Evolutionary conservation across 345 rosid species (phyloP).

Genomic region (Brassica juncea): DNA sequence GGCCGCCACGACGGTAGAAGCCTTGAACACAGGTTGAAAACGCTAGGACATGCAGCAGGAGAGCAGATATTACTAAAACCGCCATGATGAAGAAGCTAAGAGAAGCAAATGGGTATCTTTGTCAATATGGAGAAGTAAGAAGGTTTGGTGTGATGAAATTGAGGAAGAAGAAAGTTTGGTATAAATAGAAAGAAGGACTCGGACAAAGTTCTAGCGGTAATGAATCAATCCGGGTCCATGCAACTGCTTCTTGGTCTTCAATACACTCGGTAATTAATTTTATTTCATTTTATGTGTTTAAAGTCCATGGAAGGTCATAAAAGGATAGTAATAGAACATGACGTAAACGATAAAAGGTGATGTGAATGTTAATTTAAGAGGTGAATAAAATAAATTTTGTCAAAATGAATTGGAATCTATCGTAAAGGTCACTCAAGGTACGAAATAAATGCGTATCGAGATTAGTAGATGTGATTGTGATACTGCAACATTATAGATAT

Average conservation of each 20-base stretch:
- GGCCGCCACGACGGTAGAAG: slow-evolving; percentile 27
- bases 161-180: slow-evolving; percentile 24
- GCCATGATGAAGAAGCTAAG: slow-evolving; percentile 21
- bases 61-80: slow-evolving; percentile 15
- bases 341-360: not conserved
- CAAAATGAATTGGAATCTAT: slow-evolving; percentile 30
- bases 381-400: slow-evolving; percentile 4
- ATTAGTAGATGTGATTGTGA: not conserved
- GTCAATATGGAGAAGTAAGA: slow-evolving; percentile 5
- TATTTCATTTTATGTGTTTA: not conserved
- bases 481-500: not conserved
- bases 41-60: slow-evolving; percentile 24
- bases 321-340: no score
- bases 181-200: slow-evolving; percentile 31
- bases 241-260: slow-evolving; percentile 29
- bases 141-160: slow-evolving; percentile 22
- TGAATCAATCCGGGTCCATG: slow-evolving; percentile 40
- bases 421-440: slow-evolving; percentile 22
- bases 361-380: slow-evolving; percentile 16
- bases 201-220: slow-evolving; percentile 35
- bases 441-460: slow-evolving; percentile 14
- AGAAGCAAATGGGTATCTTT: slow-evolving; percentile 7
- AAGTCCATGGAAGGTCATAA: slow-evolving; percentile 5
- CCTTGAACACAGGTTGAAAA: slow-evolving; percentile 30
- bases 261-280: not conserved